These are phyloP conservation scores for Wickerhamiella spandovensis DNA, from an alignment of 805 yeast species.

Conservation along the genomic window DNA sequence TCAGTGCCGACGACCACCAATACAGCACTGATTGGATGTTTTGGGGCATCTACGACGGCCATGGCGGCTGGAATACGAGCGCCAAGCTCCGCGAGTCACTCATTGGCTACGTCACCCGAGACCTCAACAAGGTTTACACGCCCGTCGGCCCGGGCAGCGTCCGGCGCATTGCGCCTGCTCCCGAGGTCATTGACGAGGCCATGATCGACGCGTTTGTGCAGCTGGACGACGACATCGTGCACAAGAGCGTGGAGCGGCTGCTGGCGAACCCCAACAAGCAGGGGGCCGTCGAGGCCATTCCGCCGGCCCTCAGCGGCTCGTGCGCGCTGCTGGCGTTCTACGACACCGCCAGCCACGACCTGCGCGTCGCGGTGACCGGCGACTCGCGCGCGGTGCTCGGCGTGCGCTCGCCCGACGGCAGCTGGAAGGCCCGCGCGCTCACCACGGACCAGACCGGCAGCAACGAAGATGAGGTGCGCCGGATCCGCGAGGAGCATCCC, in stretches of 20 bases:
- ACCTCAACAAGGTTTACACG: conserved; percentile 45
- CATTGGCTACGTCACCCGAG: conserved; percentile 62
- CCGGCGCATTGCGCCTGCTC: conserved; percentile 47
- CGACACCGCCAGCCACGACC: conserved; percentile 55
- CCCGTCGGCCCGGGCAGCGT: conserved; percentile 34
- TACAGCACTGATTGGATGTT: conserved; percentile 71
- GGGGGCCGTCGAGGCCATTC: conserved; percentile 53
- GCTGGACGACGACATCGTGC: conserved; percentile 77
- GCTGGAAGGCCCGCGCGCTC: conserved; percentile 80
- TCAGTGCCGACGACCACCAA: conserved; percentile 27
- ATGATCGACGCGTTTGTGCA: conserved; percentile 67
- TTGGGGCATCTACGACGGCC: conserved; percentile 95
- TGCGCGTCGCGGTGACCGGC: conserved; percentile 91
- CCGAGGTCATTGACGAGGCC: conserved; percentile 64
- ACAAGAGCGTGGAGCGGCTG: conserved; percentile 55
- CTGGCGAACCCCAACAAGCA: conserved; percentile 52
- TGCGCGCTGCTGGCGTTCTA: conserved; percentile 83
- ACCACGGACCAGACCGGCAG: conserved; percentile 92
- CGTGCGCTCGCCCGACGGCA: conserved; percentile 37
- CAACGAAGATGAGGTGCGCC: conserved; percentile 70
- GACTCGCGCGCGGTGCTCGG: conserved; percentile 91
- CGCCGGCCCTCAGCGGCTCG: conserved; percentile 93
- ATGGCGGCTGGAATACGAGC: conserved; percentile 91
- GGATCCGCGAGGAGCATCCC: conserved; percentile 81
- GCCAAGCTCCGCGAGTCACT: conserved; percentile 71